phyloP scores from a whole-genome alignment of 306 rosid genomes.

The Luffa aegyptiaca region DNA sequence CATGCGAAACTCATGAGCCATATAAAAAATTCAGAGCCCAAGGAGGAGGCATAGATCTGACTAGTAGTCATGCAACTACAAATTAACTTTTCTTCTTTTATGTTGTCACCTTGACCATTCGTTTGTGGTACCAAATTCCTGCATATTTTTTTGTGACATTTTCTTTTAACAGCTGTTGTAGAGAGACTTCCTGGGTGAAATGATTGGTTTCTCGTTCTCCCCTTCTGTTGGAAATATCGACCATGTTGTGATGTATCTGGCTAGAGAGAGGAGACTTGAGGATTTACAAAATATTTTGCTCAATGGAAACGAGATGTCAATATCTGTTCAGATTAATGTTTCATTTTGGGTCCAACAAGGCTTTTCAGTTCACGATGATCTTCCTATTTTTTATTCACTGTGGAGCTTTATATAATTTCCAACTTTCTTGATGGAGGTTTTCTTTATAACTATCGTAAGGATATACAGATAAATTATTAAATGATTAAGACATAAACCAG shows the following conservation, averaged over 20 bases:
- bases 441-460: background rate
- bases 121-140: background rate
- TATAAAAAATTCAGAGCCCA: background rate
- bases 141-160: background rate
- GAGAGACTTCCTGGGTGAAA: background rate
- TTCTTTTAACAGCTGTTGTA: background rate
- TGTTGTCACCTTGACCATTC: background rate
- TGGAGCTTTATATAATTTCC: background rate
- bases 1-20: background rate
- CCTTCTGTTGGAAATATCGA: background rate
- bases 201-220: background rate
- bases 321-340: background rate
- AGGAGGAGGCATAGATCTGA: background rate
- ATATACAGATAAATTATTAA: background rate
- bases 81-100: background rate
- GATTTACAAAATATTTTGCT: background rate
- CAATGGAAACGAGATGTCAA: background rate
- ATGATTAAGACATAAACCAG: background rate
- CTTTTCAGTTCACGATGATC: background rate
- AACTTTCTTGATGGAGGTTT: background rate
- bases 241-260: background rate
- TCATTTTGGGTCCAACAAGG: background rate
- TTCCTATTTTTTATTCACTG: background rate
- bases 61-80: background rate
- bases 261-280: background rate